Conservation (phyloP, 441 rosid species). For the Eruca vesicaria region DNA sequence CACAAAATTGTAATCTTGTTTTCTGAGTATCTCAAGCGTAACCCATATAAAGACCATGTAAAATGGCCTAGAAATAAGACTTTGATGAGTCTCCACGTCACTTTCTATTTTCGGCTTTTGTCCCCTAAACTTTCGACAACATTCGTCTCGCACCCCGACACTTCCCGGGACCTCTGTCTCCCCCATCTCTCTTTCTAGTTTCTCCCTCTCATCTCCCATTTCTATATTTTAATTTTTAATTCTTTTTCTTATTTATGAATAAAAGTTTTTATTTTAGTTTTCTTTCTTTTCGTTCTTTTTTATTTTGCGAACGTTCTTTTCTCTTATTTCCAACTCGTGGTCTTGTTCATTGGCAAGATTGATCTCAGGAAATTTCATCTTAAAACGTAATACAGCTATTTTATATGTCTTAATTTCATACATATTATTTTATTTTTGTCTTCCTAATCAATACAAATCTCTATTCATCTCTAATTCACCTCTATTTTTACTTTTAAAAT, state of each 20-base stretch:
- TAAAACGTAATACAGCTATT: slow-evolving; percentile 3
- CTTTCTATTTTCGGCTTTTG: slow-evolving; percentile 63
- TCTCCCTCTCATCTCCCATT: slow-evolving; percentile 26
- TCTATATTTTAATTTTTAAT: not conserved
- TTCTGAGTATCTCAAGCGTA: slow-evolving; percentile 18
- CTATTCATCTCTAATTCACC: no score
- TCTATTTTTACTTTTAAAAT: no score
- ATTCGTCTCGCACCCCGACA: slow-evolving; percentile 82
- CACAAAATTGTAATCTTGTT: slow-evolving; percentile 11
- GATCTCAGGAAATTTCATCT: slow-evolving; percentile 9
- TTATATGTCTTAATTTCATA: not conserved
- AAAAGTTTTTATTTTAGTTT: not conserved
- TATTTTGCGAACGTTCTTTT: not conserved
- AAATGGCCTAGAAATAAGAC: slow-evolving; percentile 21
- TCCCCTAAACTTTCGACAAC: slow-evolving; percentile 58
- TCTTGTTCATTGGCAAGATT: slow-evolving; percentile 16
- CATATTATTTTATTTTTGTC: not conserved
- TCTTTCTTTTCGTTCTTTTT: not conserved
- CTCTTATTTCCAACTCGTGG: slow-evolving; percentile 26
- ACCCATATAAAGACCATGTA: slow-evolving; percentile 34
- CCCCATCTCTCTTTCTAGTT: not conserved
- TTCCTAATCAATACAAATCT: no score
- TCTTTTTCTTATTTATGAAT: not conserved
- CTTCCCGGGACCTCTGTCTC: slow-evolving; percentile 66
- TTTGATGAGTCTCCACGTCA: slow-evolving; percentile 49